Evolutionary conservation across 306 rosid genomes (phyloP).

Genomic region (Glycine tomentella): DNA sequence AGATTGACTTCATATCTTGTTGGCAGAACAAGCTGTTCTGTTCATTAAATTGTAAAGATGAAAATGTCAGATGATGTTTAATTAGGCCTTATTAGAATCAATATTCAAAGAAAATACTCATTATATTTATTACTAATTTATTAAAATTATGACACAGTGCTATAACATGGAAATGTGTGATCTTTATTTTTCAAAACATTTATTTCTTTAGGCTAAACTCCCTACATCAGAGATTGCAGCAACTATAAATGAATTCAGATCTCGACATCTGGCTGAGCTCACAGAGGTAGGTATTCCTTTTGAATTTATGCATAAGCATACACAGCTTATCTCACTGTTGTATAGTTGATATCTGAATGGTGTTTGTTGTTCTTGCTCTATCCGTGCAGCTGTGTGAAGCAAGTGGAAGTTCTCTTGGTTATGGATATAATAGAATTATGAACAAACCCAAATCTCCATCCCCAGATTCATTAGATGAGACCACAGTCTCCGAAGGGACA

Average conservation of each 20-base stretch:
- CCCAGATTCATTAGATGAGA: slow-evolving; percentile 78
- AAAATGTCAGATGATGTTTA: slow-evolving; percentile 13
- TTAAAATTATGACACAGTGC: slow-evolving; percentile 19
- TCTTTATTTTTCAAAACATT: slow-evolving; percentile 31
- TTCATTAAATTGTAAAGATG: not conserved
- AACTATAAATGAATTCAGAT: slow-evolving; percentile 89
- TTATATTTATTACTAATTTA: slow-evolving; percentile 24
- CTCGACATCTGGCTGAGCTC: slow-evolving; percentile 96
- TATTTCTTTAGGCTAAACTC: slow-evolving; percentile 78
- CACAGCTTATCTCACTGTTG: not conserved
- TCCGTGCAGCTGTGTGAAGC: slow-evolving; percentile 84
- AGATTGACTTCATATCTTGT: slow-evolving; percentile 18
- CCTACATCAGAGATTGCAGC: slow-evolving; percentile 95
- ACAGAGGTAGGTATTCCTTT: slow-evolving; percentile 67
- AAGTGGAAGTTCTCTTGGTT: slow-evolving; percentile 95
- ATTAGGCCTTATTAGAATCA: slow-evolving; percentile 1
- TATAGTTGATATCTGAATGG: slow-evolving; percentile 39
- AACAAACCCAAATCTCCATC: slow-evolving; percentile 75
- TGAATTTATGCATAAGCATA: slow-evolving; percentile 19
- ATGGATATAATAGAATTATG: slow-evolving; percentile 73
- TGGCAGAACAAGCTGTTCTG: slow-evolving; percentile 31
- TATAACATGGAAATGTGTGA: not conserved
- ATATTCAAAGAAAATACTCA: slow-evolving; percentile 17
- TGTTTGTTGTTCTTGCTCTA: slow-evolving; percentile 39
- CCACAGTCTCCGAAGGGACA: slow-evolving; percentile 79